Base-by-base conservation (phyloP, 2,329 filamentous ascomycete species). In the Lecanicillium sp. region DNA sequence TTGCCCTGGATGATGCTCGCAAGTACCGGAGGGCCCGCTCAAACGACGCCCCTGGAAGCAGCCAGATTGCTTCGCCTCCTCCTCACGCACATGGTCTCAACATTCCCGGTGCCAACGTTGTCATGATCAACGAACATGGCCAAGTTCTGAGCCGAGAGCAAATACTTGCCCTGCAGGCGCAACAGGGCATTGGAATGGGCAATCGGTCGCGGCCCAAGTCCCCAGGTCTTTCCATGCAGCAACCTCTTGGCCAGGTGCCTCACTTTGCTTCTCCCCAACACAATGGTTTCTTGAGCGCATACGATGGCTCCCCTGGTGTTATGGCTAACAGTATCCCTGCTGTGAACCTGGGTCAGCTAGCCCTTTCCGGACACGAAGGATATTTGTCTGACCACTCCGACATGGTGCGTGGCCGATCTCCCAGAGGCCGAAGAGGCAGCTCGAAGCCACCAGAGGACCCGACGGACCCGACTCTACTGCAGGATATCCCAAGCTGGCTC, bases 391-490 rank as follows among this genome's bases (percentile, higher is more conserved):
- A 97, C 62, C 89, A 95, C 62, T 94, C 89, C 35, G 91, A 96
- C 57, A 87, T 96, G 67, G 79, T 81, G 49, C 86, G 93, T 54
- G 93, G 93, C 43, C 84, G 93, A 49, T 97, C 91, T 51, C 93
- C 93, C 50, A 83, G 93, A 58, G 93, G 93, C 58, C 83, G 93
- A 54, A 80, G 93, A 57, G 93, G 93, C 55, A 96, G 86, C 74
- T 95, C 89, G 36, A 98, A 97, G 77, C 93, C 93, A 24, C 93
- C 93, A 39, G 93, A 98, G 74, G 93, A 98, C 61, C 93, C 93
- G 4, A 97, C 91, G 17, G 93, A 98, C 66, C 86, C 87, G 14
- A 83, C 78, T 35, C 78, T 98, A 51, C 77, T 98, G 58, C 87
- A 95, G 69, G 93, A 98, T 62, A 96, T 98, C 57, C 91, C 93